Evolutionary conservation across 257 asterid genomes (phyloP).

Genomic region (Ocimum tenuiflorum): DNA sequence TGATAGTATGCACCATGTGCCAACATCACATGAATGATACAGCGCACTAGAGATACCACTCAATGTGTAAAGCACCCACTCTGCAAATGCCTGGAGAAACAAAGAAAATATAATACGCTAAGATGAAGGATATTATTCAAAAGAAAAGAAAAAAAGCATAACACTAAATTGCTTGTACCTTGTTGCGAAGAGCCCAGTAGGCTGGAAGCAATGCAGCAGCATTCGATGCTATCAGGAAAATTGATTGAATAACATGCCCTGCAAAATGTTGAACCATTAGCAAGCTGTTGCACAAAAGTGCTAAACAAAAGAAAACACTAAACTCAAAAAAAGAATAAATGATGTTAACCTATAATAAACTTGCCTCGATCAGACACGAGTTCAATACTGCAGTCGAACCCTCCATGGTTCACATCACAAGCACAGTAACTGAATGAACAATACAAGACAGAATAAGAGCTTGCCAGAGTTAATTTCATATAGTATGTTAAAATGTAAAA

Average conservation of each 20-base stretch:
- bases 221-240: constrained; percentile 84
- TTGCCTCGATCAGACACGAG: constrained; percentile 77
- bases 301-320: not conserved
- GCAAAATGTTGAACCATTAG: constrained; percentile 38
- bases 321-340: not conserved
- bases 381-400: constrained; percentile 84
- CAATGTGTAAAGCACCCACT: constrained; percentile 88
- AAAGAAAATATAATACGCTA: not conserved
- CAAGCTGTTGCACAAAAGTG: not conserved
- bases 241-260: constrained; percentile 84
- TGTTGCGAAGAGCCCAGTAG: constrained; percentile 86
- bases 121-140: too few species aligned
- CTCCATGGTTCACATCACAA: constrained; percentile 89
- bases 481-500: not conserved
- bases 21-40: constrained; percentile 94
- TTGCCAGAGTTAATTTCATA: not conserved
- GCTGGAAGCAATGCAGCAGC: constrained; percentile 96
- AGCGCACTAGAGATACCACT: constrained; percentile 92
- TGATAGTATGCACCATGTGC: constrained; percentile 82
- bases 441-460: constrained; percentile 1
- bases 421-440: constrained; percentile 57
- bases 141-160: too few species aligned
- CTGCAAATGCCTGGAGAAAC: constrained; percentile 73
- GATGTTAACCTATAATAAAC: not conserved
- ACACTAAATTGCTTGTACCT: too few species aligned